phyloP scores from a whole-genome alignment of 257 asterid genomes.

The Henckelia pumila region DNA sequence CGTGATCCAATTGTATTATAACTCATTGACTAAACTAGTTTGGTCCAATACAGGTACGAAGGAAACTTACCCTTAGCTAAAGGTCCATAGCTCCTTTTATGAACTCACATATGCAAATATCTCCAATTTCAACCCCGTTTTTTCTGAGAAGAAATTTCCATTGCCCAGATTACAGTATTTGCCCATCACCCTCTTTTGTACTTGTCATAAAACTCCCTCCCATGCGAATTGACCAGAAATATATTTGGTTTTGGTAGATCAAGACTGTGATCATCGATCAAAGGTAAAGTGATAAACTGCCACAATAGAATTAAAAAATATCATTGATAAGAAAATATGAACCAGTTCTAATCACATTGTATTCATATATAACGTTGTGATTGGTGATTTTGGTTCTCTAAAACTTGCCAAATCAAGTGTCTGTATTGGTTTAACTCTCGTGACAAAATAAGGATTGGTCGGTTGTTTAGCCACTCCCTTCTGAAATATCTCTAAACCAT shows the following conservation, averaged over 20 bases:
- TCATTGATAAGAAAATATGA: too few relatives aligned
- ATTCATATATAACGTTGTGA: too few relatives aligned
- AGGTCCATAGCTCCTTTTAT: neutral
- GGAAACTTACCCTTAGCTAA: neutral
- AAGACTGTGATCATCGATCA: neutral
- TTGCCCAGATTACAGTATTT: conserved; percentile 1
- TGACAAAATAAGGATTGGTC: too few relatives aligned
- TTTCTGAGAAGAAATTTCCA: conserved; percentile 9
- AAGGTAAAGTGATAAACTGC: conserved; percentile 13
- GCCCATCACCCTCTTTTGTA: conserved; percentile 22
- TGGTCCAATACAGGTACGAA: neutral
- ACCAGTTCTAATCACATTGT: too few relatives aligned
- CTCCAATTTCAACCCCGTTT: neutral
- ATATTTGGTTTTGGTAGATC: neutral
- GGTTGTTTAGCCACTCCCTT: too few relatives aligned
- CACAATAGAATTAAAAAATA: neutral
- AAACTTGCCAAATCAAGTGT: too few relatives aligned
- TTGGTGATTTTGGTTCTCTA: too few relatives aligned
- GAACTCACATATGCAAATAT: conserved; percentile 18
- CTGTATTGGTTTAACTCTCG: too few relatives aligned
- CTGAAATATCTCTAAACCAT: too few relatives aligned
- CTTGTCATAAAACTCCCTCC: conserved; percentile 7
- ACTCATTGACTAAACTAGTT: too few relatives aligned
- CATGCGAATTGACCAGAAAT: neutral
- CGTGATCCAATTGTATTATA: too few relatives aligned